Percentiles rank a stretch among this genome's conserved stretches.
phyloP scores from a whole-genome alignment of 345 rosid species.

The Eucalyptus sp. region DNA sequence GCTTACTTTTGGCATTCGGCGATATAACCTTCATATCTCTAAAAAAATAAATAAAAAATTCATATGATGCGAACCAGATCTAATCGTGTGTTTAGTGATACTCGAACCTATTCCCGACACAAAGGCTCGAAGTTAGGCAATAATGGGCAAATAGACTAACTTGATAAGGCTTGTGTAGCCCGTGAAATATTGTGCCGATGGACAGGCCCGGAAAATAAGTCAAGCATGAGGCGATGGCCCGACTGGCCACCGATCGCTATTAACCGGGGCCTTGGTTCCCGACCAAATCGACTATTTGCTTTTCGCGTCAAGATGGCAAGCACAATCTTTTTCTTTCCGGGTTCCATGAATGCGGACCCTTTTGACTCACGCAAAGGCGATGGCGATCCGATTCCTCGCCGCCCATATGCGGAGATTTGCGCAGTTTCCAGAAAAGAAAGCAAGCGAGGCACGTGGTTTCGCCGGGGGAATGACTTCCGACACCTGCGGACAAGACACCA shows the following conservation, averaged over 20 bases:
- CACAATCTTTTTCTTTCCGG: background rate
- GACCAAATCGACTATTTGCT: background rate
- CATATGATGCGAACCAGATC: background rate
- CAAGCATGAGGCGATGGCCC: background rate
- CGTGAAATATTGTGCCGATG: background rate
- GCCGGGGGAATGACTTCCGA: background rate
- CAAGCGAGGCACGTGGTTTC: background rate
- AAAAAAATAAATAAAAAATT: too few species aligned
- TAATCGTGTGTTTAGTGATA: background rate
- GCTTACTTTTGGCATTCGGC: background rate
- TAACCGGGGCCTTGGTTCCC: background rate
- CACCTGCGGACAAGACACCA: background rate
- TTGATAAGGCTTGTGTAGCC: background rate
- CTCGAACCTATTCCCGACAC: background rate
- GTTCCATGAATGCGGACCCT: background rate
- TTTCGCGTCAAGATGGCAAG: background rate
- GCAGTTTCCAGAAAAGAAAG: background rate
- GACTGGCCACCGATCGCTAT: background rate
- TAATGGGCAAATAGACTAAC: background rate
- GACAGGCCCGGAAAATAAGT: background rate
- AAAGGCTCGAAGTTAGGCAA: background rate
- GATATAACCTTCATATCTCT: background rate
- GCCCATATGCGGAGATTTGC: background rate
- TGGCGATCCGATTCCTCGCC: background rate
- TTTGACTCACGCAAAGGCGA: background rate